Percentiles rank a stretch among this genome's conserved stretches.
Evolutionary conservation across 202 grass and related monocot genomes (phyloP).

Genomic region (Setaria viridis): DNA sequence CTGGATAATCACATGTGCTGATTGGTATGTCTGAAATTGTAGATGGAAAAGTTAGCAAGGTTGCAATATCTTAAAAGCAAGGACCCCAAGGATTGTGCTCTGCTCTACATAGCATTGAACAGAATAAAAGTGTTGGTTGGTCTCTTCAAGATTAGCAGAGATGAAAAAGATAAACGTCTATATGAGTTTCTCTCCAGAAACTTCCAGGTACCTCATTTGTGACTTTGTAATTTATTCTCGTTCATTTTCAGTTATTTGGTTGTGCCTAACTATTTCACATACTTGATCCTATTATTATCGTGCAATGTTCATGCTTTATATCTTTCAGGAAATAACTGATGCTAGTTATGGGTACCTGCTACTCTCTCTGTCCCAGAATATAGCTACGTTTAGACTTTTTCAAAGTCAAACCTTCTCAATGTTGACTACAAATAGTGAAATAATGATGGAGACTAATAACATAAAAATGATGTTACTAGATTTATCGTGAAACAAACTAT

Average conservation of each 20-base stretch:
- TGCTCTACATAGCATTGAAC: constrained; percentile 93
- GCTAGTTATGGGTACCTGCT: constrained; percentile 26
- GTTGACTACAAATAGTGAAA: too few species aligned
- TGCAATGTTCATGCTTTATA: constrained; percentile 34
- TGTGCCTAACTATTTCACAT: constrained; percentile 21
- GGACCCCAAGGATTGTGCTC: constrained; percentile 93
- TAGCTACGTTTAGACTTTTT: too few species aligned
- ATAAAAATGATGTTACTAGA: too few species aligned
- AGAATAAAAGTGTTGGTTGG: constrained; percentile 88
- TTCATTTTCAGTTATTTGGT: not conserved
- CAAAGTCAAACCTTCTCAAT: too few species aligned
- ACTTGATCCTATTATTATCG: not conserved
- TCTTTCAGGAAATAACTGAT: constrained; percentile 31
- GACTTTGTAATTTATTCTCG: constrained; percentile 22
- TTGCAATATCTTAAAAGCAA: constrained; percentile 92
- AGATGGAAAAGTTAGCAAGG: constrained; percentile 99
- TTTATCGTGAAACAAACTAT: too few species aligned
- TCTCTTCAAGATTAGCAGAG: constrained; percentile 93
- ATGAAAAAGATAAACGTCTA: constrained; percentile 88
- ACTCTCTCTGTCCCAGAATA: not conserved
- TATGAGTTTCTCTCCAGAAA: constrained; percentile 88
- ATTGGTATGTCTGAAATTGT: constrained; percentile 61
- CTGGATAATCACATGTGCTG: constrained; percentile 57
- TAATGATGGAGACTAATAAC: too few species aligned
- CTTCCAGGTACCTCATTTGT: constrained; percentile 72